Evolutionary conservation across 2,329 filamentous ascomycete species (phyloP).

Genomic region (Ustulina deusta): DNA sequence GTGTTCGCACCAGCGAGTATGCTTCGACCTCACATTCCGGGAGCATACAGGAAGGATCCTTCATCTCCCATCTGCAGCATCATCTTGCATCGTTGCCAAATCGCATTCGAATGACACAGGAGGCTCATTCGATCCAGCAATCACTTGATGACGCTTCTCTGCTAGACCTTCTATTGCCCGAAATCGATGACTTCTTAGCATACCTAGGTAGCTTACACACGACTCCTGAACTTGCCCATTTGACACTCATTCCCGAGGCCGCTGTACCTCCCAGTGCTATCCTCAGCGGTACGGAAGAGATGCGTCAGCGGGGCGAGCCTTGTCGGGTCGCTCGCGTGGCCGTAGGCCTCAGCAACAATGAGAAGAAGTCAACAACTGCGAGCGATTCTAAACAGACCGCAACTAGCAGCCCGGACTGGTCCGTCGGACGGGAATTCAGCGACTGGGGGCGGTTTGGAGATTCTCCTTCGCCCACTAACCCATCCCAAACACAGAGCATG

Average conservation of each 20-base stretch:
- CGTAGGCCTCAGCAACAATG: conserved; percentile 24
- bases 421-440: conserved; percentile 53
- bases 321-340: conserved; percentile 43
- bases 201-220: conserved; percentile 53
- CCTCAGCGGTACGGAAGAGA: conserved; percentile 48
- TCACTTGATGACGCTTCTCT: conserved; percentile 55
- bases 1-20: conserved; percentile 22
- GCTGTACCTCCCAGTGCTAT: conserved; percentile 52
- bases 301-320: conserved; percentile 47
- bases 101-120: conserved; percentile 54
- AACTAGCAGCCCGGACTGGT: conserved; percentile 33
- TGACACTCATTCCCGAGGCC: conserved; percentile 59
- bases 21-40: conserved; percentile 15
- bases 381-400: not conserved
- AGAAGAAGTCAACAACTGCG: conserved; percentile 16
- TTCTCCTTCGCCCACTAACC: conserved; percentile 7
- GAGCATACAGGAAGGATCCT: conserved; percentile 32
- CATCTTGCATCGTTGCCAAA: conserved; percentile 55
- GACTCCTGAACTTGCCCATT: conserved; percentile 54
- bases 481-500: conserved; percentile 22
- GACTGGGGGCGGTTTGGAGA: conserved; percentile 61
- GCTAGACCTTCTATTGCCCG: conserved; percentile 56
- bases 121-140: conserved; percentile 51
- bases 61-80: conserved; percentile 46
- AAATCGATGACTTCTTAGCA: conserved; percentile 57